Conservation (phyloP, 306 rosid species). For the Quercus agrifolia region DNA sequence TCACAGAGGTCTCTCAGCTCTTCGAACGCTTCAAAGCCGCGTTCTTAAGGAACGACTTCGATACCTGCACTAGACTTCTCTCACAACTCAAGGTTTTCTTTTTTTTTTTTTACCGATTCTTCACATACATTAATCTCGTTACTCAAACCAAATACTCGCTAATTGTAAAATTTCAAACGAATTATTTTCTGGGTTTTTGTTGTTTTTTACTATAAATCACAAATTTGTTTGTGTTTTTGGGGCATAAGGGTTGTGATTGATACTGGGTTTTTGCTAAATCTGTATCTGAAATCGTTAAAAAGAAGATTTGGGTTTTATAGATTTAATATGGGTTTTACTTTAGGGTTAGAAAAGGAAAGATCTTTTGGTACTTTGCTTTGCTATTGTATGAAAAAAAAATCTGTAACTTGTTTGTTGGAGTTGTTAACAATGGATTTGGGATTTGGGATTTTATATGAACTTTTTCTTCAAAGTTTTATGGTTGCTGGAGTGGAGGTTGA, state of each 20-base stretch:
- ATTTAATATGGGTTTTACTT: neutral
- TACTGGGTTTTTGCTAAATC: neutral
- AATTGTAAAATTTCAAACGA: neutral
- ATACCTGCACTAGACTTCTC: conserved; percentile 43
- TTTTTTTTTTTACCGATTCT: no score
- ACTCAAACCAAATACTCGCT: neutral
- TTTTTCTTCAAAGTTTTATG: neutral
- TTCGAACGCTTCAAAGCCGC: conserved; percentile 88
- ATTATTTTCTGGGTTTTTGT: neutral
- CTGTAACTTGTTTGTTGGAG: no score
- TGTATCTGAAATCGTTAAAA: neutral
- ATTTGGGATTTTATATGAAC: neutral
- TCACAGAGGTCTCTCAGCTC: conserved; percentile 65
- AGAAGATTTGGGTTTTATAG: neutral
- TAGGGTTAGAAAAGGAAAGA: neutral
- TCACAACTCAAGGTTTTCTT: conserved; percentile 72
- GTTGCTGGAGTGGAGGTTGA: neutral
- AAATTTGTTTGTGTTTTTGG: neutral
- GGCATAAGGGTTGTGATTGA: neutral
- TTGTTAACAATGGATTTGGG: neutral
- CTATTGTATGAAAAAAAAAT: no score
- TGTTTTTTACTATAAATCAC: neutral
- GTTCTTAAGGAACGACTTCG: conserved; percentile 52
- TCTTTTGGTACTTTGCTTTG: no score
- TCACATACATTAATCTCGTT: no score